A percentile compares a stretch with the other conserved stretches of the same genome.
phyloP scores from a whole-genome alignment of 2,329 filamentous ascomycete species.

The Zopfia rhizophila region DNA sequence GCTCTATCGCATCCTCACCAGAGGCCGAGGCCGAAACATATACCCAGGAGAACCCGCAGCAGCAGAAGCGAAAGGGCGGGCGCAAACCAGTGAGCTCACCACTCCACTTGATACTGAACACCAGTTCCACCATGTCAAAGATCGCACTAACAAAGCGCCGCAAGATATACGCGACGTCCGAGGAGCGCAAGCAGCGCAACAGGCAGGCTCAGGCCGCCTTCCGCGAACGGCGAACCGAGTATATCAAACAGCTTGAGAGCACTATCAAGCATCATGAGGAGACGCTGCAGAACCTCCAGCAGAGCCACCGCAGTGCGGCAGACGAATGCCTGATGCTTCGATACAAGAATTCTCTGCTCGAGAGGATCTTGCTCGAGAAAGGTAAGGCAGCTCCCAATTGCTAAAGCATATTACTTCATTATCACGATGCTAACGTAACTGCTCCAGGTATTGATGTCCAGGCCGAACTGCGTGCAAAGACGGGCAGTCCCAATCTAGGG shows the following conservation, averaged over 20 bases:
- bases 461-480: conserved; percentile 92
- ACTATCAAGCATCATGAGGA: conserved; percentile 98
- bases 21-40: conserved; percentile 57
- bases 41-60: conserved; percentile 57
- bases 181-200: conserved; percentile 98
- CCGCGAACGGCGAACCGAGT: conserved; percentile 94
- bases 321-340: conserved; percentile 98
- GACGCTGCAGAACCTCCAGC: conserved; percentile 89
- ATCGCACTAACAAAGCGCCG: conserved; percentile 53
- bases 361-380: conserved; percentile 96
- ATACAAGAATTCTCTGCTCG: conserved; percentile 97
- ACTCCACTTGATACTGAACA: conserved; percentile 27
- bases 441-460: conserved; percentile 90
- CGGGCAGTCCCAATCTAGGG: conserved; percentile 82
- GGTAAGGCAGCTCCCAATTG: conserved; percentile 62
- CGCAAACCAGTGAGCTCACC: conserved; percentile 84
- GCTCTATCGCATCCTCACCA: conserved; percentile 60
- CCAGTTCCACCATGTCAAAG: conserved; percentile 42
- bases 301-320: conserved; percentile 91
- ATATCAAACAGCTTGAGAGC: conserved; percentile 98
- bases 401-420: background rate
- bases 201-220: conserved; percentile 97
- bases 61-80: conserved; percentile 94
- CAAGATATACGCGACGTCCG: conserved; percentile 98
- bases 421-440: conserved; percentile 30